These are phyloP conservation scores for Omphalea diandra DNA, from an alignment of 441 rosid species.

Conservation along the genomic window DNA sequence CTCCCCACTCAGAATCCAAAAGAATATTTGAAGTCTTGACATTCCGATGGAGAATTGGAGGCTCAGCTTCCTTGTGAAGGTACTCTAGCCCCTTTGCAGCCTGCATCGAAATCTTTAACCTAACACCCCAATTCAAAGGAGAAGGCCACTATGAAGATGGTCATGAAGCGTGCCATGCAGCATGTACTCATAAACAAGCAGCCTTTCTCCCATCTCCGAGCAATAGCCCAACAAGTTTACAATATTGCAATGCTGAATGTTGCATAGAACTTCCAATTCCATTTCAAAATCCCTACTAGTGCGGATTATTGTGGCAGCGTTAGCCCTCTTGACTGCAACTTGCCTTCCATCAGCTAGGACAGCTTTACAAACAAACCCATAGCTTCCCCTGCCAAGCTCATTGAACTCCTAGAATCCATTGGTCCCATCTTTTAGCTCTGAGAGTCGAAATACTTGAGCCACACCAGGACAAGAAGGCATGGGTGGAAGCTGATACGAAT, in stretches of 20 bases:
- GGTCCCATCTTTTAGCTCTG: slow-evolving; percentile 88
- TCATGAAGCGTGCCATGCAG: slow-evolving; percentile 81
- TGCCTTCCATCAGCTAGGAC: slow-evolving; percentile 70
- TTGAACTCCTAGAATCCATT: slow-evolving; percentile 94
- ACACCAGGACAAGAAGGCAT: slow-evolving; percentile 44
- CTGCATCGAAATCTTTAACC: slow-evolving; percentile 76
- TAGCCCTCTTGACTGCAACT: slow-evolving; percentile 89
- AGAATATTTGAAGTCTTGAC: slow-evolving; percentile 77
- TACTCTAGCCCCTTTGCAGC: slow-evolving; percentile 93
- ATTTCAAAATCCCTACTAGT: slow-evolving; percentile 68
- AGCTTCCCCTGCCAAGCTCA: slow-evolving; percentile 88
- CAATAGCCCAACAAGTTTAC: slow-evolving; percentile 89
- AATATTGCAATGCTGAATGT: slow-evolving; percentile 68
- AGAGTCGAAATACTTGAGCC: slow-evolving; percentile 76
- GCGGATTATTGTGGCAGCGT: slow-evolving; percentile 92
- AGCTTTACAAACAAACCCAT: slow-evolving; percentile 87
- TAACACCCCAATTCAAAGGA: slow-evolving; percentile 73
- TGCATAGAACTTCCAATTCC: slow-evolving; percentile 74
- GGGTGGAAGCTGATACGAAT: slow-evolving; percentile 38
- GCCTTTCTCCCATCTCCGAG: slow-evolving; percentile 85
- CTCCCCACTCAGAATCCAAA: slow-evolving; percentile 83
- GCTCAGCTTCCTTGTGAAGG: slow-evolving; percentile 70
- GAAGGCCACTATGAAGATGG: slow-evolving; percentile 65
- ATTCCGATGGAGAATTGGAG: slow-evolving; percentile 62
- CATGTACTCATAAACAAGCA: slow-evolving; percentile 82